Percentiles rank a stretch among this genome's conserved stretches.
Conservation (phyloP, 345 rosid species). For the Fremontodendron californicum region DNA sequence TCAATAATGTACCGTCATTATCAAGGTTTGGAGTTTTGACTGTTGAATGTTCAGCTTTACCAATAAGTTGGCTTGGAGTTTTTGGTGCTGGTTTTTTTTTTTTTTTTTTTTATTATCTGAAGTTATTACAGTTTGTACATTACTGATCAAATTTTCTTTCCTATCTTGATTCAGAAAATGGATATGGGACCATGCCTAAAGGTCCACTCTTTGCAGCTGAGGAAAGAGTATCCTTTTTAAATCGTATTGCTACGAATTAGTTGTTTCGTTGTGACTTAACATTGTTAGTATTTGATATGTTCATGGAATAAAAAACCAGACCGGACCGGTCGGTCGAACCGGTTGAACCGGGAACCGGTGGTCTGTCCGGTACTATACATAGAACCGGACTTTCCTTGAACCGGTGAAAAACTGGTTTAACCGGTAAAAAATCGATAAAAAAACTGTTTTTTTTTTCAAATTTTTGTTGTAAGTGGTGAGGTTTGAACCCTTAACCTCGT, state of each 20-base stretch:
- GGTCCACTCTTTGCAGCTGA: constrained; percentile 91
- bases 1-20: too few species aligned
- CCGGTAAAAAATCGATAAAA: too few species aligned
- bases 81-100: too few species aligned
- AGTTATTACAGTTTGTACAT: not conserved
- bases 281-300: not conserved
- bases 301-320: too few species aligned
- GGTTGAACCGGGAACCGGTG: too few species aligned
- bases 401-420: too few species aligned
- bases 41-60: not conserved
- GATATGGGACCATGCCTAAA: constrained; percentile 99
- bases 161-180: constrained; percentile 69
- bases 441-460: too few species aligned
- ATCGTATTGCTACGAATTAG: not conserved
- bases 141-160: not conserved
- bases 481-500: too few species aligned
- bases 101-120: not conserved
- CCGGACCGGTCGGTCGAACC: too few species aligned
- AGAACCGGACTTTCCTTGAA: too few species aligned
- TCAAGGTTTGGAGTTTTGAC: not conserved
- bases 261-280: not conserved
- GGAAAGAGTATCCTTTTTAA: constrained; percentile 86
- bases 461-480: too few species aligned
- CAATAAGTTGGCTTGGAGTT: not conserved
- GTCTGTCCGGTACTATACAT: too few species aligned